Conservation (phyloP, 345 rosid species). For the Tarenaya hassleriana region DNA sequence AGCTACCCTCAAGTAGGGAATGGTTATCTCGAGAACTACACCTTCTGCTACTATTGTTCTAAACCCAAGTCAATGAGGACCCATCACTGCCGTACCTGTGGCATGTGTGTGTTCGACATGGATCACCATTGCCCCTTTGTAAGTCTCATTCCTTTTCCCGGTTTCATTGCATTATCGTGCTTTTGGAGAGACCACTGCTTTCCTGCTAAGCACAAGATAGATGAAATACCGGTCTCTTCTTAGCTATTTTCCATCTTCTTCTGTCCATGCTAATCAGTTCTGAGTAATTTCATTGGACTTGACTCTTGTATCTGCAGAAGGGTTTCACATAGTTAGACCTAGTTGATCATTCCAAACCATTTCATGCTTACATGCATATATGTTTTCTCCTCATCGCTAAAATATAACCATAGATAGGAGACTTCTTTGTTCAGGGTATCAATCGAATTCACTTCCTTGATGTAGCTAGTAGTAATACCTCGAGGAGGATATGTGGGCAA, state of each 20-base stretch:
- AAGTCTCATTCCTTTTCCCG: slow-evolving; percentile 32
- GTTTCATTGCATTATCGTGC: background rate
- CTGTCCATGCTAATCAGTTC: background rate
- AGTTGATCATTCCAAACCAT: slow-evolving; percentile 1
- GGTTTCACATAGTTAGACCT: slow-evolving; percentile 1
- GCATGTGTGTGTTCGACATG: slow-evolving; percentile 84
- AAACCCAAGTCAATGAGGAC: slow-evolving; percentile 83
- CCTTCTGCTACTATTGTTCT: slow-evolving; percentile 64
- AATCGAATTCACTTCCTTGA: too few species aligned
- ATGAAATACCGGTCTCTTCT: background rate
- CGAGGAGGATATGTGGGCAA: too few species aligned
- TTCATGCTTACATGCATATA: background rate
- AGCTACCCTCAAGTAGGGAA: slow-evolving; percentile 79
- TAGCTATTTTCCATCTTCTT: background rate
- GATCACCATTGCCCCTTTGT: slow-evolving; percentile 99
- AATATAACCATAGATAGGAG: background rate
- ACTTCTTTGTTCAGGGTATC: too few species aligned
- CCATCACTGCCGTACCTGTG: slow-evolving; percentile 94
- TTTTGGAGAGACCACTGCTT: background rate
- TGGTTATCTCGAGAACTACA: slow-evolving; percentile 63
- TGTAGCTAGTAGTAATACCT: too few species aligned
- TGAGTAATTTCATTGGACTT: too few species aligned
- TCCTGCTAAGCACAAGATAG: too few species aligned
- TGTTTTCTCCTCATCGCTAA: background rate
- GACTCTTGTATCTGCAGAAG: background rate